Evolutionary conservation across 2,329 filamentous ascomycete genomes (phyloP).

Genomic region (Plectosphaerella cucumerina): DNA sequence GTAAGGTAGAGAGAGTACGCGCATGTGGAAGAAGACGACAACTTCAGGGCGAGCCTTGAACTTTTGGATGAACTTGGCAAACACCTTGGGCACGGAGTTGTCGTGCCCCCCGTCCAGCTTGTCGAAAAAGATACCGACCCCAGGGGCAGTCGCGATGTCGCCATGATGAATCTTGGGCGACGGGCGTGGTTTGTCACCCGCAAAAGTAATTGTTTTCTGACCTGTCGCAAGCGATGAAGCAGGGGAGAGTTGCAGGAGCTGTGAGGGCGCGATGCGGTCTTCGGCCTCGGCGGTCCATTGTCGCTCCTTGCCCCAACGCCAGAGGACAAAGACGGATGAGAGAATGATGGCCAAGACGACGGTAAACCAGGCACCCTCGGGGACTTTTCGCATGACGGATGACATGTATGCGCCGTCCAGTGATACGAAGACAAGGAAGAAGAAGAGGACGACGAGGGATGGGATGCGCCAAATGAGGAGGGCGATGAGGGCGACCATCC

Average conservation of each 20-base stretch:
- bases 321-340: slow-evolving; percentile 63
- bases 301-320: slow-evolving; percentile 74
- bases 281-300: slow-evolving; percentile 69
- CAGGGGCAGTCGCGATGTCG: slow-evolving; percentile 32
- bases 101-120: slow-evolving; percentile 60
- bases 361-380: slow-evolving; percentile 76
- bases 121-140: slow-evolving; percentile 72
- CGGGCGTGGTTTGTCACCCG: background rate
- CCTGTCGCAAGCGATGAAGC: background rate
- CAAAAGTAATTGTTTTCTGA: background rate
- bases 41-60: slow-evolving; percentile 64
- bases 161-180: slow-evolving; percentile 13
- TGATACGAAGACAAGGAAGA: slow-evolving; percentile 60
- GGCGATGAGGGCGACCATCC: slow-evolving; percentile 67
- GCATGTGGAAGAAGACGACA: slow-evolving; percentile 71
- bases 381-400: slow-evolving; percentile 67
- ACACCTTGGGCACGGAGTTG: slow-evolving; percentile 49
- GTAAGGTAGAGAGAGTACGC: slow-evolving; percentile 55
- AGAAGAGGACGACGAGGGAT: slow-evolving; percentile 53
- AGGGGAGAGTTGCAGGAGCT: slow-evolving; percentile 23
- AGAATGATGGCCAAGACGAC: slow-evolving; percentile 60
- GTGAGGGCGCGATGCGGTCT: slow-evolving; percentile 50
- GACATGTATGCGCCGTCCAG: slow-evolving; percentile 69
- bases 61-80: slow-evolving; percentile 69
- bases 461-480: slow-evolving; percentile 68